A percentile compares a stretch with the other conserved stretches of the same genome.
These are phyloP conservation scores for Botryotinia convoluta DNA, from an alignment of 2,329 filamentous ascomycete genomes.

Conservation along the genomic window DNA sequence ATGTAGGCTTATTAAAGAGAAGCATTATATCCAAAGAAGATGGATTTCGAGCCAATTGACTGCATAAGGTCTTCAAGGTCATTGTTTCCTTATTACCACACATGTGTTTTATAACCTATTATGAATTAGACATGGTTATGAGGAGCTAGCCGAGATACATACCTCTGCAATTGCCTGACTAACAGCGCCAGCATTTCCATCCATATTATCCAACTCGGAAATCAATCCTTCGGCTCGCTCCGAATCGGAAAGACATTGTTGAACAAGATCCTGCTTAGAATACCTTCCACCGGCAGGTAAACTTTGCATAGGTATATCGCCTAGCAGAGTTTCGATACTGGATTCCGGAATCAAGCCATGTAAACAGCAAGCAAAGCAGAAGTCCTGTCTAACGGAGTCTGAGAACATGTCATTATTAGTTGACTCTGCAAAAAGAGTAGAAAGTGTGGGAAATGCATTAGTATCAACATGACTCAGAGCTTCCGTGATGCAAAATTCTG, in stretches of 20 bases:
- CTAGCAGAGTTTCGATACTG: constrained; percentile 75
- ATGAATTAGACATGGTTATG: constrained; percentile 22
- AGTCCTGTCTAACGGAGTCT: constrained; percentile 72
- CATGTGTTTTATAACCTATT: constrained; percentile 63
- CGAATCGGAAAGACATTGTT: constrained; percentile 73
- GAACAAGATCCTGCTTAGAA: constrained; percentile 72
- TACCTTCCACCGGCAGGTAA: constrained; percentile 73
- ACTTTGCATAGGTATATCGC: constrained; percentile 79
- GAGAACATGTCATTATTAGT: constrained; percentile 53
- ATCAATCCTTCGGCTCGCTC: constrained; percentile 75
- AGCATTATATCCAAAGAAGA: constrained; percentile 71
- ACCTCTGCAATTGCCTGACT: constrained; percentile 74
- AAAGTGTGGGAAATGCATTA: constrained; percentile 61
- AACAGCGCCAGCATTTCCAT: constrained; percentile 86
- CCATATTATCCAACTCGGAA: constrained; percentile 80
- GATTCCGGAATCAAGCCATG: constrained; percentile 79
- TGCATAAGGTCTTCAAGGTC: constrained; percentile 73
- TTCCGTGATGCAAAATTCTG: constrained; percentile 64
- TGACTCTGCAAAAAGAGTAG: constrained; percentile 60
- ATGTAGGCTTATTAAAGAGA: constrained; percentile 67
- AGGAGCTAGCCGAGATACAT: constrained; percentile 28
- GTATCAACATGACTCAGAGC: constrained; percentile 62
- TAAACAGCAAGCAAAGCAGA: constrained; percentile 85
- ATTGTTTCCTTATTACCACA: constrained; percentile 75
- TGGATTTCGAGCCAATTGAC: constrained; percentile 68